Evolutionary conservation across 2,329 filamentous ascomycete species (phyloP), one percentile per base, ranked within the genome.

Genomic region (Cordyceps farinosa): DNA sequence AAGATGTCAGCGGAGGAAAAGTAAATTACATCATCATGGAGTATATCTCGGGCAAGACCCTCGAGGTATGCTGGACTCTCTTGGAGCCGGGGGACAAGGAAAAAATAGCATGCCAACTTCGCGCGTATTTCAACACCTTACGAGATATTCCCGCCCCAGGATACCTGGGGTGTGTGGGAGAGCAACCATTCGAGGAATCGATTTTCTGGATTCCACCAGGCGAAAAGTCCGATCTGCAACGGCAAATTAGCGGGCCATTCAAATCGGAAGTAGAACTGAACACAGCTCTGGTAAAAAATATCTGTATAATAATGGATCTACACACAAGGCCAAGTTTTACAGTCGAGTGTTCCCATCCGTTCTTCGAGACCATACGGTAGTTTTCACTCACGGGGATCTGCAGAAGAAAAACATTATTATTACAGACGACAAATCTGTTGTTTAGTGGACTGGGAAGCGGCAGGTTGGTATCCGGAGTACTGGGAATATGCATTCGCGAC

Each of bases 371-470:
- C 34, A 55, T 44, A 1, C n/a, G 27, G 63, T 65, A 3, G 61
- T 69, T 9, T 70, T 68, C 40, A 69, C 66, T 1, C 64, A 70
- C 50, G 64, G 65, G 13, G 68, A 70, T 55, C 62, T 69, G 1
- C 68, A 70, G 60, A 65, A 67, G 32, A 69, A 70, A 55, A 70
- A 68, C 17, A 54, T 70, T 8, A 65, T 69, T 3, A 27, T 67
- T 9, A 40, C 53, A 17, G 44, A 60, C 11, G 65, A 67, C 30
- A 66, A 65, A 3, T 29, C 53, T n/a, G 8, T 63, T 8, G 56
- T 66, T 59, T 70, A 8, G 65, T 70, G 38, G 68, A 69, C 52
- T 69, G 67, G 69, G 69, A 70, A 44, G 64, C 61, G 48, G 65
- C 68, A 5, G 66, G 62, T 2, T 72, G 64, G 69, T 70, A 67